Evolutionary conservation across 371 early-diverging fungal species (phyloP), one percentile per base, ranked within the genome.

Genomic region (Mucor mucedo): DNA sequence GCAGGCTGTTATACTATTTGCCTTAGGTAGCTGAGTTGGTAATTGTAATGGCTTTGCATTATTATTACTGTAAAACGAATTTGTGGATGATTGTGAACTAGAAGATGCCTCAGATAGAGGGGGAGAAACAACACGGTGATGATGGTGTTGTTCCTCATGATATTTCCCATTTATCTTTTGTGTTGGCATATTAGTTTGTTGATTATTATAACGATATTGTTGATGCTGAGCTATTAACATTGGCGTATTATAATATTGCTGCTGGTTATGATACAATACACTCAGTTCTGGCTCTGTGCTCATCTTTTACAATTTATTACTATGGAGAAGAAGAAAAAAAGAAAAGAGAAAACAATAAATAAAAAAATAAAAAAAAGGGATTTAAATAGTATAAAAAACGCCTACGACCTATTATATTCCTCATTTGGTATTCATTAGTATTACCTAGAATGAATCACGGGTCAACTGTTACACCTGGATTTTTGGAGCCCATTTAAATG

Each of bases 211-310:
- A 45, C 58, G 57, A 47, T 58, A 58, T 47, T 58, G 59, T 49
- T 59, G 59, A 39, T 49, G 59, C 28, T 59, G 40, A 33, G 57
- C 13, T 21, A 58, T 45, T 4, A 59, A 39, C 7, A 59, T 10
- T 40, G 35, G 63, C 32, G 55, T 40, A 48, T 35, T 47, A 38
- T 55, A 54, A 42, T 58, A 58, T 14, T 47, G 42, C 45, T 58
- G 58, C n/a, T 45, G 47, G 14, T 44, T 58, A 53, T 58, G 48
- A 56, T 66, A 49, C 53, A 61, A 50, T 14, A 63, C 8, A 32
- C 63, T 63, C 33, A 68, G 28, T 38, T 63, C 54, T 49, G 68
- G 47, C 14, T 63, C 54, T 33, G 53, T 52, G 44, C 62, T 67
- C 62, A 66, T 66, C 42, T 27, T 52, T 54, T 40, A 32, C 14